Conservation (phyloP, 768 basidiomycete species). For the Serendipita indica region DNA sequence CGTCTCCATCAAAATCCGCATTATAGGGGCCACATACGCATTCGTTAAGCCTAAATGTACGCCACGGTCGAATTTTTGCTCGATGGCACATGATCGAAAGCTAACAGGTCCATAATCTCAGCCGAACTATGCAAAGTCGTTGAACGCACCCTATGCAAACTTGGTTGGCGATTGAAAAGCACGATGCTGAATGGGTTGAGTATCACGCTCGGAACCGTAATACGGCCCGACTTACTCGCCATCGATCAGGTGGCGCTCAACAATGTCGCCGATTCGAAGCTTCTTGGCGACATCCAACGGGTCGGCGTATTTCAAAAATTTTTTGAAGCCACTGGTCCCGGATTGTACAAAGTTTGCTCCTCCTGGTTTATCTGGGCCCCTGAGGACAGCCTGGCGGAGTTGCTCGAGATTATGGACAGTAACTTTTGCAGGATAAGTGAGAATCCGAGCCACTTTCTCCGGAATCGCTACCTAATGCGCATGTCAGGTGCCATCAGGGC, state of each 20-base stretch:
- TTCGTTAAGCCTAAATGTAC: slow-evolving; percentile 93
- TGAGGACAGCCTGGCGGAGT: slow-evolving; percentile 62
- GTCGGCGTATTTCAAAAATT: slow-evolving; percentile 80
- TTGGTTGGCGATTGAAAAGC: slow-evolving; percentile 96
- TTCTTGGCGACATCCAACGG: slow-evolving; percentile 65
- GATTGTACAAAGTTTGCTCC: slow-evolving; percentile 89
- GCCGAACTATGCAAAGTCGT: slow-evolving; percentile 8
- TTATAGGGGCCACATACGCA: slow-evolving; percentile 99
- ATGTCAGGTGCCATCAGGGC: not conserved
- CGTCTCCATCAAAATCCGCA: slow-evolving; percentile 98
- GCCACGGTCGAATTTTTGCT: slow-evolving; percentile 92
- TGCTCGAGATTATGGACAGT: slow-evolving; percentile 76
- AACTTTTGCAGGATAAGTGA: slow-evolving; percentile 94
- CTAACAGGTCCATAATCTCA: slow-evolving; percentile 30
- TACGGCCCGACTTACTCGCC: slow-evolving; percentile 43
- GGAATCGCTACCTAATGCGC: slow-evolving; percentile 64
- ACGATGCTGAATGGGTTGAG: slow-evolving; percentile 39
- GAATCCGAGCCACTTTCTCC: slow-evolving; percentile 81
- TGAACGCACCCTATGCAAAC: slow-evolving; percentile 70
- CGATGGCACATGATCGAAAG: slow-evolving; percentile 98
- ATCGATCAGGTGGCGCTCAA: slow-evolving; percentile 88
- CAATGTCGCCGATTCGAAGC: slow-evolving; percentile 74
- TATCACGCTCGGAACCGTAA: not conserved
- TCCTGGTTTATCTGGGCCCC: slow-evolving; percentile 82
- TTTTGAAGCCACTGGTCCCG: slow-evolving; percentile 66